phyloP scores from a whole-genome alignment of 495 filamentous ascomycete genomes.

The Trichoderma parareesei region DNA sequence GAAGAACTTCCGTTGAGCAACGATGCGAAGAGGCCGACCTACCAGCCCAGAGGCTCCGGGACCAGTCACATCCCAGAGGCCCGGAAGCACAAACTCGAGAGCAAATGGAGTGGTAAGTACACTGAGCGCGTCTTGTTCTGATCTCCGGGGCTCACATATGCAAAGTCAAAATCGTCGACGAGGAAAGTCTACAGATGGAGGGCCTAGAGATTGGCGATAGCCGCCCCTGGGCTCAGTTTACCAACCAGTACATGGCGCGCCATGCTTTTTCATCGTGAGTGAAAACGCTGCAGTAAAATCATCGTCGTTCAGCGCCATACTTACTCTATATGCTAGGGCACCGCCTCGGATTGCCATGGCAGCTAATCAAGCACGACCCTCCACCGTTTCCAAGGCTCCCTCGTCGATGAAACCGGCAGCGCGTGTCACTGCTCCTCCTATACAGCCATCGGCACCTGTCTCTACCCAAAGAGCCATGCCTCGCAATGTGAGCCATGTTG shows the following conservation, averaged over 20 bases:
- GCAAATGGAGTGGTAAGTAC: neutral
- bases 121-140: too few relatives aligned
- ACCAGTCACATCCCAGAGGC: neutral
- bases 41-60: neutral
- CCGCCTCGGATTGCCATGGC: neutral
- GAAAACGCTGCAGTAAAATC: neutral
- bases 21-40: neutral
- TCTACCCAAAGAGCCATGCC: neutral
- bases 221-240: neutral
- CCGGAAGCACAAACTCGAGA: neutral
- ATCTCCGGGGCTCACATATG: neutral
- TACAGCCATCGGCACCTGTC: neutral
- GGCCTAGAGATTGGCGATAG: neutral
- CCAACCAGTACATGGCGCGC: neutral
- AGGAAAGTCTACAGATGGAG: neutral
- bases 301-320: neutral
- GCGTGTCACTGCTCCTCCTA: neutral
- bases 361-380: neutral
- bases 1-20: neutral
- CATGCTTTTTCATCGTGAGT: neutral
- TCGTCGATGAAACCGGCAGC: neutral
- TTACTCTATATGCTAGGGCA: neutral
- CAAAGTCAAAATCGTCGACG: neutral
- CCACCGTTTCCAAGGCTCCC: neutral
- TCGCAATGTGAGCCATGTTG: too few relatives aligned